Evolutionary conservation across 179 eudicot genomes (phyloP).

Genomic region (Spinacia oleracea): DNA sequence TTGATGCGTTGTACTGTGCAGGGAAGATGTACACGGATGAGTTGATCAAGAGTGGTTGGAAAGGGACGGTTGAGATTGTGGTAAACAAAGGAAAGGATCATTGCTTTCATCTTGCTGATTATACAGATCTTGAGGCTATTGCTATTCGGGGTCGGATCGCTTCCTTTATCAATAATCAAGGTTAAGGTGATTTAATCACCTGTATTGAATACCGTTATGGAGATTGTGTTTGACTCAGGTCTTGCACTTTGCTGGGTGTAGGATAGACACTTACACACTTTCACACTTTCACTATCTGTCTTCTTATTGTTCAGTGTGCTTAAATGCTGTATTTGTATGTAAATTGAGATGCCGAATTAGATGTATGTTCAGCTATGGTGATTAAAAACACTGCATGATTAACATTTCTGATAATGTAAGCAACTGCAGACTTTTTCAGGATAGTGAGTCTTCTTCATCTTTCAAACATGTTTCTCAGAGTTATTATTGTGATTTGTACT

Average conservation of each 20-base stretch:
- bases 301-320: neutral
- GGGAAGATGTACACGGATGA: conserved; percentile 31
- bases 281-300: neutral
- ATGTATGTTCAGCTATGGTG: neutral
- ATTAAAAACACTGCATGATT: neutral
- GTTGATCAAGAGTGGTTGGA: conserved; percentile 41
- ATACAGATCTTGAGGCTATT: conserved; percentile 23
- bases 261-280: too few species aligned
- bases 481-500: neutral
- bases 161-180: conserved; percentile 15
- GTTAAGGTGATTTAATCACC: neutral
- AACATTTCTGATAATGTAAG: neutral
- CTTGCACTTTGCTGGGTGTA: conserved; percentile 13
- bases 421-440: neutral
- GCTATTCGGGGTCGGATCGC: conserved; percentile 17
- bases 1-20: conserved; percentile 30
- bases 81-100: conserved; percentile 31
- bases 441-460: neutral
- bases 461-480: neutral
- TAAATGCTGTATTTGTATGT: neutral
- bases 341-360: neutral
- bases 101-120: conserved; percentile 28
- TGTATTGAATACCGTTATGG: neutral
- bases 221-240: neutral
- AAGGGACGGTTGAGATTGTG: conserved; percentile 26